These are phyloP conservation scores for Moricandia arvensis DNA, from an alignment of 345 rosid genomes.

Conservation along the genomic window DNA sequence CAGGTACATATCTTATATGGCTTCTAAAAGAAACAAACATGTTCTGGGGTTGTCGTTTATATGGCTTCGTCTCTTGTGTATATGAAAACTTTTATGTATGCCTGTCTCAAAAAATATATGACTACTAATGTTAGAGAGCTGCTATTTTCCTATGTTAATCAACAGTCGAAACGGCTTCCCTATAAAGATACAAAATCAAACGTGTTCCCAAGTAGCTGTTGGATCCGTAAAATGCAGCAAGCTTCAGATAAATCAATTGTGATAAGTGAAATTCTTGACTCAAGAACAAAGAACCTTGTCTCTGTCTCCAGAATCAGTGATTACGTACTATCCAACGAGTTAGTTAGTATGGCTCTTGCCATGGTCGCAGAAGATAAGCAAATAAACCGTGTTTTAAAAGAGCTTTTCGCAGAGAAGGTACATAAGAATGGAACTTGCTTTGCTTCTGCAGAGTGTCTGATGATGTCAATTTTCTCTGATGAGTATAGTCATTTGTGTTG, in stretches of 20 bases:
- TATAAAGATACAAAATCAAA: slow-evolving; percentile 51
- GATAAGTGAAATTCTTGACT: slow-evolving; percentile 88
- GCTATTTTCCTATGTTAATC: not conserved
- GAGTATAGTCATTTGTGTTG: slow-evolving; percentile 17
- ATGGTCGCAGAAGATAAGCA: slow-evolving; percentile 97
- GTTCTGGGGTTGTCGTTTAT: too few species aligned
- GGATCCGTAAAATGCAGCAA: slow-evolving; percentile 91
- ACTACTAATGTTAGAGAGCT: slow-evolving; percentile 11
- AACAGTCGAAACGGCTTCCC: slow-evolving; percentile 87
- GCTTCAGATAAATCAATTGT: slow-evolving; percentile 85
- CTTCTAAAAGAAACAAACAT: not conserved
- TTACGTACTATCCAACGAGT: slow-evolving; percentile 82
- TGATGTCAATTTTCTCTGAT: not conserved
- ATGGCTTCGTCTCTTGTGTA: not conserved
- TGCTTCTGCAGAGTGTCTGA: not conserved
- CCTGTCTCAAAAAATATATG: not conserved
- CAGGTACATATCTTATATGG: slow-evolving; percentile 47
- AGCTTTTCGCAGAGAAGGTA: slow-evolving; percentile 87
- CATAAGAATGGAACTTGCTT: not conserved
- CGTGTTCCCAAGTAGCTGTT: slow-evolving; percentile 73
- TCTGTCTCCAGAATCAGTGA: slow-evolving; percentile 93
- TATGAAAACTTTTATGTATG: not conserved
- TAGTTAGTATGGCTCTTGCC: slow-evolving; percentile 94
- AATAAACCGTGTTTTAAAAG: slow-evolving; percentile 90
- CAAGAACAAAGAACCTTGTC: slow-evolving; percentile 90